Evolutionary conservation across 2,329 filamentous ascomycete species (phyloP).

Genomic region (Gremmenia infestans): DNA sequence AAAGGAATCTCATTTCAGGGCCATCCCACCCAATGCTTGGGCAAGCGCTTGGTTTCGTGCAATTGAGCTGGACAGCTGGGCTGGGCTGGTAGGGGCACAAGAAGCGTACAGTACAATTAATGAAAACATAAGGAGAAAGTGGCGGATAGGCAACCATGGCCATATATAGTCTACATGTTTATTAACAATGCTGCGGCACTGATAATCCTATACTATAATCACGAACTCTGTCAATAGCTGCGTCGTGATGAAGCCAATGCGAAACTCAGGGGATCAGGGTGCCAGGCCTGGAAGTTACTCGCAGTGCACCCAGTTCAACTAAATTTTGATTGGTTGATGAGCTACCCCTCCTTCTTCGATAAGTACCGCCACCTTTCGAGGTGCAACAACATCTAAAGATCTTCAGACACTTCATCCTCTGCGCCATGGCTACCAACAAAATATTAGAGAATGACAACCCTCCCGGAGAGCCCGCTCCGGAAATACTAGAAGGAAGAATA

Average conservation of each 20-base stretch:
- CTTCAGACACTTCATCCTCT: not conserved
- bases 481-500: slow-evolving; percentile 60
- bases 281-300: not conserved
- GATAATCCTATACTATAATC: not conserved
- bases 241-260: not conserved
- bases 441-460: slow-evolving; percentile 20
- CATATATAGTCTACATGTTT: not conserved
- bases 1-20: not conserved
- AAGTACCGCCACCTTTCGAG: not conserved
- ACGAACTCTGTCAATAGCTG: not conserved
- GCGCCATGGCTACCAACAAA: not conserved
- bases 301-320: not conserved
- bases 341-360: slow-evolving; percentile 2
- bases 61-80: not conserved
- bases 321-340: not conserved
- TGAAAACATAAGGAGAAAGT: not conserved
- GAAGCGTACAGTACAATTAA: not conserved
- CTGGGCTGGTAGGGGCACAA: not conserved
- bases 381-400: not conserved
- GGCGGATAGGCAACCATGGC: not conserved
- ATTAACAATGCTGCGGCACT: not conserved
- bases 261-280: not conserved
- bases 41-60: not conserved
- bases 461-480: slow-evolving; percentile 27
- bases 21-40: not conserved